Conservation (phyloP, 2,329 filamentous ascomycete species). For the Epichloe typhina region DNA sequence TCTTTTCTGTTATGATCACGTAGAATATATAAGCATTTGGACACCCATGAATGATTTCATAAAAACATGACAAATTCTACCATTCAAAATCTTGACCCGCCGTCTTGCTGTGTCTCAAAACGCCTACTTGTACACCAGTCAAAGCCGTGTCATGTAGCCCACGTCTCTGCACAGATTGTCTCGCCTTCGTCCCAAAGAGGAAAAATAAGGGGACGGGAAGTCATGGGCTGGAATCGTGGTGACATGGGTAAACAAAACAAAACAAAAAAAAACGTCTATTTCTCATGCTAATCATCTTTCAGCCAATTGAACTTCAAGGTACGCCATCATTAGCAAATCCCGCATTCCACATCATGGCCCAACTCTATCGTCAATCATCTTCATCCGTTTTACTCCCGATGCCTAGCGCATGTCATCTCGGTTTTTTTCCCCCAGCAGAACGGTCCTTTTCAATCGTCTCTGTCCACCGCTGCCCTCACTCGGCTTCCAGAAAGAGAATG, state of each 20-base stretch:
- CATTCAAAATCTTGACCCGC: background rate
- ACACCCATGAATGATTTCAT: background rate
- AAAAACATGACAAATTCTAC: background rate
- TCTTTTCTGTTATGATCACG: conserved; percentile 10
- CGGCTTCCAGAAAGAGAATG: too few relatives aligned
- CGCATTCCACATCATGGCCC: conserved; percentile 7
- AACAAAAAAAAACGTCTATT: conserved; percentile 15
- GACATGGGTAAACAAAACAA: background rate
- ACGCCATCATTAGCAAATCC: conserved; percentile 13
- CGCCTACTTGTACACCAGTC: too few relatives aligned
- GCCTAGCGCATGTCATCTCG: background rate
- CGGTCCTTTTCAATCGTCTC: background rate
- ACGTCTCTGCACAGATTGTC: too few relatives aligned
- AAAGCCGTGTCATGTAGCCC: too few relatives aligned
- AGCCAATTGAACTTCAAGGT: conserved; percentile 13
- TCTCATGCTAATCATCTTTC: conserved; percentile 20
- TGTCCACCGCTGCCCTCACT: too few relatives aligned
- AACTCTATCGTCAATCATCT: conserved; percentile 8
- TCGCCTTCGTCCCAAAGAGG: too few relatives aligned
- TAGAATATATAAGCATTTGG: conserved; percentile 11
- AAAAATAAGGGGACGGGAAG: too few relatives aligned
- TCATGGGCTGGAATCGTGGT: background rate
- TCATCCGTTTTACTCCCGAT: background rate
- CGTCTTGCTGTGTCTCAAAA: background rate
- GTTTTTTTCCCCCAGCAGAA: background rate